Evolutionary conservation across 2,329 filamentous ascomycete species (phyloP).

Genomic region (Neopestalotiopsis sp.): DNA sequence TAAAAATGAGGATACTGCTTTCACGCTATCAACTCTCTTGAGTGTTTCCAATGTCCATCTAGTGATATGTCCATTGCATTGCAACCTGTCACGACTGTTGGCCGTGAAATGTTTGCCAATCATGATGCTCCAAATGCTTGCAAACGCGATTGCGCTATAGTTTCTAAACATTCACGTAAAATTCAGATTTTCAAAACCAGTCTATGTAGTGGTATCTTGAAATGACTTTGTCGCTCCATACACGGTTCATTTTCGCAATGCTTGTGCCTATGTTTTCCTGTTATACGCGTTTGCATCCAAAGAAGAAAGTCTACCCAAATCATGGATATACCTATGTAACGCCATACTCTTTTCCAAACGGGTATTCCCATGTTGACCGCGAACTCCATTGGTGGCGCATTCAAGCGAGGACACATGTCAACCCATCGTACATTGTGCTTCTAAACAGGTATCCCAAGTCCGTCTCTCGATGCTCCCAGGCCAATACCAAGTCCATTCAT

Average conservation of each 20-base stretch:
- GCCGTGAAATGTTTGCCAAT: no score
- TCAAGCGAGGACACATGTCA: background rate
- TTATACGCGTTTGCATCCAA: background rate
- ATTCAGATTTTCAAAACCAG: background rate
- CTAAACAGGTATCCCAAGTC: slow-evolving; percentile 31
- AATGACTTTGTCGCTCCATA: background rate
- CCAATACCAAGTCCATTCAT: slow-evolving; percentile 17
- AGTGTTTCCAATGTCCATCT: no score
- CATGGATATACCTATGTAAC: background rate
- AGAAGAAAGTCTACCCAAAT: background rate
- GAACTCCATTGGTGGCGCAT: background rate
- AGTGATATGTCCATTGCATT: no score
- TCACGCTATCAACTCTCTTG: no score
- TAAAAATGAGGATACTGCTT: no score
- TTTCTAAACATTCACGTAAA: background rate
- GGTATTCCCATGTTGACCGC: background rate
- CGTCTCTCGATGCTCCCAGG: slow-evolving; percentile 25
- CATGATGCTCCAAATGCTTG: no score
- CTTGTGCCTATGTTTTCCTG: background rate
- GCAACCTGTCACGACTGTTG: no score
- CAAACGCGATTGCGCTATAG: no score
- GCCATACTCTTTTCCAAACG: background rate
- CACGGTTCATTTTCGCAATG: background rate
- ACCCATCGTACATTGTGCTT: background rate
- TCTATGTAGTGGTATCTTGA: background rate